These are phyloP conservation scores for Pelargonium nanum DNA, from an alignment of 345 rosid species.

Conservation along the genomic window DNA sequence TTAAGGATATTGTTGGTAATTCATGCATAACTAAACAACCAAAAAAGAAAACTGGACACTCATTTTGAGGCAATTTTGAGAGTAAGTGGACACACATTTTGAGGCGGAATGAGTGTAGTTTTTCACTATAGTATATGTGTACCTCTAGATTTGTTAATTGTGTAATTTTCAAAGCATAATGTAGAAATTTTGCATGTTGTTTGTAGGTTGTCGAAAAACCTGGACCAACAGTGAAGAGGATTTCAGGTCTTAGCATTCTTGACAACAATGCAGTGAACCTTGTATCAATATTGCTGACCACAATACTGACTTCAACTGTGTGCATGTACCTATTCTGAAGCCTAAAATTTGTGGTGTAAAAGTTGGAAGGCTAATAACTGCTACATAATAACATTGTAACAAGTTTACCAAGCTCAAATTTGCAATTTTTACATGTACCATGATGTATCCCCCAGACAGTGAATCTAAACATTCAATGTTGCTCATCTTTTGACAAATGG, in stretches of 20 bases:
- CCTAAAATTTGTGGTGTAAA: neutral
- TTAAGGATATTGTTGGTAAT: no score
- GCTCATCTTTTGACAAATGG: neutral
- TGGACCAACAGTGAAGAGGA: slow-evolving; percentile 86
- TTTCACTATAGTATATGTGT: no score
- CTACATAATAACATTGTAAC: neutral
- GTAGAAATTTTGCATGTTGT: neutral
- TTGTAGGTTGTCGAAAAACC: slow-evolving; percentile 84
- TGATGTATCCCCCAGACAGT: neutral
- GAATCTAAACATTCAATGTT: neutral
- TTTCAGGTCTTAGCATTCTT: slow-evolving; percentile 66
- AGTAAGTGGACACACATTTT: no score
- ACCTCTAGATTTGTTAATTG: neutral
- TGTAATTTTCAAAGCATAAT: neutral
- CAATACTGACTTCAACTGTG: slow-evolving; percentile 51
- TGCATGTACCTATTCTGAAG: slow-evolving; percentile 56
- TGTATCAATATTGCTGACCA: slow-evolving; percentile 54
- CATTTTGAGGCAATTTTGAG: no score
- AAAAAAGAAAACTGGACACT: no score
- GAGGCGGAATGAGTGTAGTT: no score
- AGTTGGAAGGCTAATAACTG: neutral
- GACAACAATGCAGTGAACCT: slow-evolving; percentile 93
- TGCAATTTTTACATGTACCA: neutral
- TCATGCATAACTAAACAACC: no score
- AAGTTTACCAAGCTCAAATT: neutral